Conservation (phyloP, 495 filamentous ascomycete species). For the Annulohypoxylon bovei region DNA sequence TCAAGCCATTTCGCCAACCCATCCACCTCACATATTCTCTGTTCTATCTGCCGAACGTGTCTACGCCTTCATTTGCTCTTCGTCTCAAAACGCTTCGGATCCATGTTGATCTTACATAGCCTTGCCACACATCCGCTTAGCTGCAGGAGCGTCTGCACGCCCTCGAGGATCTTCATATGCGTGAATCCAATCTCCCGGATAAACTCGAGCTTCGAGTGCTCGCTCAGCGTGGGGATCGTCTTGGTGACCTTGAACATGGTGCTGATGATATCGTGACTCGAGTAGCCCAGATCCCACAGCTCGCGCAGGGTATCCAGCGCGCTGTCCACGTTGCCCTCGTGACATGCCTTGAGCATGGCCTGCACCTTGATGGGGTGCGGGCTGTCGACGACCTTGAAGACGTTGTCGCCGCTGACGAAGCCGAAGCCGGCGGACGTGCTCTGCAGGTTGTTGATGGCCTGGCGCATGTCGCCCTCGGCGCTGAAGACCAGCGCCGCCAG, state of each 20-base stretch:
- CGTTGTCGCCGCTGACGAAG: slow-evolving; percentile 96
- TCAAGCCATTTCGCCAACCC: slow-evolving; percentile 35
- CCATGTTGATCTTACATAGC: slow-evolving; percentile 95
- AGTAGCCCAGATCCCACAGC: slow-evolving; percentile 94
- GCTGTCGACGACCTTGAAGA: slow-evolving; percentile 96
- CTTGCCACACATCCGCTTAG: slow-evolving; percentile 90
- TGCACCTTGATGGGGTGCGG: slow-evolving; percentile 98
- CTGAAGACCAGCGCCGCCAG: slow-evolving; percentile 95
- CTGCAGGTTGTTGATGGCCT: slow-evolving; percentile 99
- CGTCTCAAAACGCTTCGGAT: slow-evolving; percentile 80
- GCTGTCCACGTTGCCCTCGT: slow-evolving; percentile 87
- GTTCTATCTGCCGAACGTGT: neutral
- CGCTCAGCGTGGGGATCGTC: slow-evolving; percentile 85
- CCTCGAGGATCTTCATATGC: slow-evolving; percentile 98
- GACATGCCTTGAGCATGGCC: slow-evolving; percentile 96
- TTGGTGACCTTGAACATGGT: slow-evolving; percentile 99
- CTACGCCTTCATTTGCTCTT: slow-evolving; percentile 47
- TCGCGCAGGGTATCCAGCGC: slow-evolving; percentile 90
- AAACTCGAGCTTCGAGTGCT: slow-evolving; percentile 94
- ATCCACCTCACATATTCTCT: slow-evolving; percentile 5
- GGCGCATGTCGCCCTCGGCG: slow-evolving; percentile 98
- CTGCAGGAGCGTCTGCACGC: slow-evolving; percentile 93
- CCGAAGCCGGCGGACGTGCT: slow-evolving; percentile 95
- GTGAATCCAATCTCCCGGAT: slow-evolving; percentile 99
- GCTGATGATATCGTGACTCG: slow-evolving; percentile 95